Conservation (phyloP, 345 rosid species). For the Psidium guajava region DNA sequence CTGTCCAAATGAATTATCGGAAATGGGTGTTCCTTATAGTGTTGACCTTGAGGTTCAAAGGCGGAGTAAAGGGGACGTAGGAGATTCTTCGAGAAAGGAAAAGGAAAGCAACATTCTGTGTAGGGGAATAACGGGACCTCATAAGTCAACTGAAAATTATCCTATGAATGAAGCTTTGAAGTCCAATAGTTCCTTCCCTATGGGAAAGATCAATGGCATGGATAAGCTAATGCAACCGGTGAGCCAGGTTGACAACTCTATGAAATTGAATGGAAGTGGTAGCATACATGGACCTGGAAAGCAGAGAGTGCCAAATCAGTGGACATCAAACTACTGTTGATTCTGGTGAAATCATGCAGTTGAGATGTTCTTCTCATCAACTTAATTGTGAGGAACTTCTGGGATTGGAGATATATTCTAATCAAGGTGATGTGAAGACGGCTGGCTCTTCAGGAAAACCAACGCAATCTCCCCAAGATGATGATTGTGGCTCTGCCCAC, state of each 20-base stretch:
- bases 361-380: background rate
- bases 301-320: background rate
- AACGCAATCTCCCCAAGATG: background rate
- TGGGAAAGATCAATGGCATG: background rate
- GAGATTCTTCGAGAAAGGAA: constrained; percentile 12
- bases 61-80: constrained; percentile 13
- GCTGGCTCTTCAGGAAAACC: background rate
- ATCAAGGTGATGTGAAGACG: background rate
- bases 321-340: background rate
- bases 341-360: background rate
- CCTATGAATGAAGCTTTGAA: background rate
- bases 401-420: background rate
- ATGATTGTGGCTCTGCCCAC: background rate
- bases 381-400: background rate
- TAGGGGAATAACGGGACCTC: constrained; percentile 14
- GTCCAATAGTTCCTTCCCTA: background rate
- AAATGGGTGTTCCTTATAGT: background rate
- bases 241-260: background rate
- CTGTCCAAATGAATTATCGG: background rate
- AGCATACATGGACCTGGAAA: background rate
- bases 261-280: background rate
- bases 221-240: background rate
- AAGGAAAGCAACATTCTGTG: constrained; percentile 9
- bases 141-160: background rate
- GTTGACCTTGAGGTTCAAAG: background rate